Percentiles rank a stretch among this genome's conserved stretches.
Evolutionary conservation across 192 early-diverging fungal genomes (phyloP).

Genomic region (Gamsiella multidivaricata): DNA sequence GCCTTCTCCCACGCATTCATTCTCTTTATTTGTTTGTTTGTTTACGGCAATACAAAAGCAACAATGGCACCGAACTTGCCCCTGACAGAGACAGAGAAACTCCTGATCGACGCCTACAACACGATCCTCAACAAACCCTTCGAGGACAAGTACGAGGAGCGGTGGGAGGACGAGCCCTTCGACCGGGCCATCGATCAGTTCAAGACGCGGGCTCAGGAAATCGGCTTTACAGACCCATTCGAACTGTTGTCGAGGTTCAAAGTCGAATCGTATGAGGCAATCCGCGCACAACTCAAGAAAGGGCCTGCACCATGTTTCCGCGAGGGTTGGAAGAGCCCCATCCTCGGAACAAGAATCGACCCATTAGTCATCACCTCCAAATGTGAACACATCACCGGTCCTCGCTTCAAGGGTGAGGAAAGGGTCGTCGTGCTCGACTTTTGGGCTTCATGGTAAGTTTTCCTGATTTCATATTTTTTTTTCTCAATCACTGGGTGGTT

Average conservation of each 20-base stretch:
- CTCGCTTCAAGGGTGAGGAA: conserved; percentile 24
- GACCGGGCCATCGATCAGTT: conserved; percentile 51
- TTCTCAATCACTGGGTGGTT: neutral
- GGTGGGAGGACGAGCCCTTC: conserved; percentile 50
- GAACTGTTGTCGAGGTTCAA: conserved; percentile 42
- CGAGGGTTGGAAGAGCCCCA: conserved; percentile 44
- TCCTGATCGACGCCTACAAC: conserved; percentile 47
- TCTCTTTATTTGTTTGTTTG: neutral
- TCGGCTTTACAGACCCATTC: conserved; percentile 50
- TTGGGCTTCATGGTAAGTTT: conserved; percentile 48
- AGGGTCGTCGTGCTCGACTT: conserved; percentile 48
- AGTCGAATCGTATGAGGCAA: conserved; percentile 47
- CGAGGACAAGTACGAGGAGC: conserved; percentile 51
- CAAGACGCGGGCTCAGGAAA: conserved; percentile 51
- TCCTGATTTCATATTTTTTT: neutral
- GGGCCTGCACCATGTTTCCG: conserved; percentile 39
- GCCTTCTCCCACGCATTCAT: neutral
- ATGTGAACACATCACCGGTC: conserved; percentile 31
- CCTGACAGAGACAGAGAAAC: conserved; percentile 44
- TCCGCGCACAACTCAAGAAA: conserved; percentile 41
- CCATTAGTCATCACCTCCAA: conserved; percentile 21
- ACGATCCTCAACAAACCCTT: conserved; percentile 48
- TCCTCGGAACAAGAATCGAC: conserved; percentile 27
- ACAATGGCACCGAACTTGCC: conserved; percentile 21
- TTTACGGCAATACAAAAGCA: neutral